phyloP scores from a whole-genome alignment of 1,284 basidiomycete genomes.

The Sanguinoderma infundibulare region DNA sequence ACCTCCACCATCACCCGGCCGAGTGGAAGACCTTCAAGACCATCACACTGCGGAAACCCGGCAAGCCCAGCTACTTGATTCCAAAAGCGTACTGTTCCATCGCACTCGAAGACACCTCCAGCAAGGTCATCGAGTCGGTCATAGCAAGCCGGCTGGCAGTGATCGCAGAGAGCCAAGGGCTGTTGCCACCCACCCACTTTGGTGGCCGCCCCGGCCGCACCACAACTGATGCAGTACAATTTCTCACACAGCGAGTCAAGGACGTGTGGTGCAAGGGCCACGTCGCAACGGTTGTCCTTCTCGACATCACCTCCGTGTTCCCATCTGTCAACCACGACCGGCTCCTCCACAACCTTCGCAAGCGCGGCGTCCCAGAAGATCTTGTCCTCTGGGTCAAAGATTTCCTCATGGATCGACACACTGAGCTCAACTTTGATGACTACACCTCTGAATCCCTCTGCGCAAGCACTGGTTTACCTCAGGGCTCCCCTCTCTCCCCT shows the following conservation, averaged over 20 bases:
- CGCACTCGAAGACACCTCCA: constrained; percentile 33
- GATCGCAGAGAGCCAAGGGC: constrained; percentile 26
- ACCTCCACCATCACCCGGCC: constrained; percentile 30
- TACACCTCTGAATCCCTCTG: constrained; percentile 4
- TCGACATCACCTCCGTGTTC: constrained; percentile 46
- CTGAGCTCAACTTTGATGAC: constrained; percentile 17
- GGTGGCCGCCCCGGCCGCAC: constrained; percentile 30
- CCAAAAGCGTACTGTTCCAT: constrained; percentile 45
- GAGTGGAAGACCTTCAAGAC: constrained; percentile 39
- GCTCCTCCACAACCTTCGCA: constrained; percentile 38
- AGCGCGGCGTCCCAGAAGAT: constrained; percentile 30
- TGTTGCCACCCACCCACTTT: constrained; percentile 36
- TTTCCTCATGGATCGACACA: constrained; percentile 6
- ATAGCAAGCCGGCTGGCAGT: constrained; percentile 27
- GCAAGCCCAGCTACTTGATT: constrained; percentile 38
- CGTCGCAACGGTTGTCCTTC: constrained; percentile 37
- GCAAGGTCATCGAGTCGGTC: constrained; percentile 36
- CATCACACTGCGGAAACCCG: constrained; percentile 44
- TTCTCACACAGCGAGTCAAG: constrained; percentile 35
- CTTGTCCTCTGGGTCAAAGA: constrained; percentile 27
- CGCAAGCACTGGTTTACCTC: constrained; percentile 3
- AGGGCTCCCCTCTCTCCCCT: constrained; percentile 10
- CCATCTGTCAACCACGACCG: constrained; percentile 34
- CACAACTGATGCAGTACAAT: constrained; percentile 33
- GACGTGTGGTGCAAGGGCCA: constrained; percentile 37